Evolutionary conservation across 1,284 basidiomycete genomes (phyloP).

Genomic region (Rhodotorula sp.): DNA sequence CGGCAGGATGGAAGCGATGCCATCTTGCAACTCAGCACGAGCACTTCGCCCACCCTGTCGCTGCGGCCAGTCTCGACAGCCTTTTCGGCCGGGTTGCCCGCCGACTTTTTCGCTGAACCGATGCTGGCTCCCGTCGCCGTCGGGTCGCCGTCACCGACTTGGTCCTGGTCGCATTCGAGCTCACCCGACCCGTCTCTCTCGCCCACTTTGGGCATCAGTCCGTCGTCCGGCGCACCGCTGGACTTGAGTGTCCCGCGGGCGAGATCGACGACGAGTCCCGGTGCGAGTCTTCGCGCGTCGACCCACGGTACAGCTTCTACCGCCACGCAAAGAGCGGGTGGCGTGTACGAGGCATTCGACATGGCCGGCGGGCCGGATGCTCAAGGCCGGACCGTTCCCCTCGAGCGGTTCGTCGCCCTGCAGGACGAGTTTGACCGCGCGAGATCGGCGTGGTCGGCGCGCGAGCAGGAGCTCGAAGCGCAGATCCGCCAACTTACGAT

Average conservation of each 20-base stretch:
- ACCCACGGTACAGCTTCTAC: no score
- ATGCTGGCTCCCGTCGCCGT: background rate
- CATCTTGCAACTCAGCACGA: background rate
- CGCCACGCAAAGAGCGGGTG: no score
- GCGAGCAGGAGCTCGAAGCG: conserved; percentile 23
- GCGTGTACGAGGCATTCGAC: no score
- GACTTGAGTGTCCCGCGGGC: no score
- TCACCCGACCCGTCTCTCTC: background rate
- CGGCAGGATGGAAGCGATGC: background rate
- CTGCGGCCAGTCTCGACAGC: conserved; percentile 41
- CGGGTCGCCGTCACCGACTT: background rate
- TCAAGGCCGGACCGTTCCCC: background rate
- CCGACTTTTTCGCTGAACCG: conserved; percentile 27
- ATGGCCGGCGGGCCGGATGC: no score
- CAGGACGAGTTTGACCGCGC: conserved; percentile 16
- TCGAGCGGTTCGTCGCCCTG: conserved; percentile 13
- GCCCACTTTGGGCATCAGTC: background rate
- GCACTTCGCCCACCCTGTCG: conserved; percentile 27
- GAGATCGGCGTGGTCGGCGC: conserved; percentile 12
- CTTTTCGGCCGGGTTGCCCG: conserved; percentile 36
- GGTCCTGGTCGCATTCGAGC: background rate
- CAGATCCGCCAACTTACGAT: conserved; percentile 19
- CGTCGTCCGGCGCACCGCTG: background rate
- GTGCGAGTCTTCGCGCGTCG: no score
- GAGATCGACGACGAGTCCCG: no score